Conservation (phyloP, 345 rosid genomes). For the Cochlearia excelsa region DNA sequence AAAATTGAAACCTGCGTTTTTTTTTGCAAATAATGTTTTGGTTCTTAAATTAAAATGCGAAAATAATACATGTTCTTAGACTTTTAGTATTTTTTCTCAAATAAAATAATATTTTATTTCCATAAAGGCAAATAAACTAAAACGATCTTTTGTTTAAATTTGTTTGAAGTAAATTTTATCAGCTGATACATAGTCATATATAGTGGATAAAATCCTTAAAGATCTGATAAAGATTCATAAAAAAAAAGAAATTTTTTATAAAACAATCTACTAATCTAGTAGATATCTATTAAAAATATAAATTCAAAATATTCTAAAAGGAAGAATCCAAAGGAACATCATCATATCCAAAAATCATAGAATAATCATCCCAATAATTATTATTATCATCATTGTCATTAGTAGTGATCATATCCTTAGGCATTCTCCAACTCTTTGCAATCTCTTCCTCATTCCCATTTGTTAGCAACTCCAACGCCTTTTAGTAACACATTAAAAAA, state of each 20-base stretch:
- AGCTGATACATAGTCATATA: background rate
- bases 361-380: constrained; percentile 64
- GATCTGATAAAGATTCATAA: background rate
- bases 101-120: background rate
- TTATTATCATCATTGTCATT: constrained; percentile 30
- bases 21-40: too few relatives aligned
- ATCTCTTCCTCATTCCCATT: constrained; percentile 53
- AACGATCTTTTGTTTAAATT: too few relatives aligned
- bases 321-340: constrained; percentile 56
- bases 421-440: constrained; percentile 66
- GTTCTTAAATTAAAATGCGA: too few relatives aligned
- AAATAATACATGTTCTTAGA: too few relatives aligned
- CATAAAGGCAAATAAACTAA: too few relatives aligned
- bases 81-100: too few relatives aligned
- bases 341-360: constrained; percentile 70
- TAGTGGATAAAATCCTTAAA: constrained; percentile 10
- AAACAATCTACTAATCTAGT: constrained; percentile 1
- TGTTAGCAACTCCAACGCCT: constrained; percentile 76
- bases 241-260: background rate
- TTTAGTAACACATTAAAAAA: background rate
- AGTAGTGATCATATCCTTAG: constrained; percentile 39
- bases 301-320: constrained; percentile 42
- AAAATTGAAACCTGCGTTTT: too few relatives aligned
- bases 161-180: too few relatives aligned
- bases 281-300: constrained; percentile 15